A percentile compares a stretch with the other conserved stretches of the same genome.
phyloP scores from a whole-genome alignment of 495 filamentous ascomycete species.

The Talaromyces proteolyticus region DNA sequence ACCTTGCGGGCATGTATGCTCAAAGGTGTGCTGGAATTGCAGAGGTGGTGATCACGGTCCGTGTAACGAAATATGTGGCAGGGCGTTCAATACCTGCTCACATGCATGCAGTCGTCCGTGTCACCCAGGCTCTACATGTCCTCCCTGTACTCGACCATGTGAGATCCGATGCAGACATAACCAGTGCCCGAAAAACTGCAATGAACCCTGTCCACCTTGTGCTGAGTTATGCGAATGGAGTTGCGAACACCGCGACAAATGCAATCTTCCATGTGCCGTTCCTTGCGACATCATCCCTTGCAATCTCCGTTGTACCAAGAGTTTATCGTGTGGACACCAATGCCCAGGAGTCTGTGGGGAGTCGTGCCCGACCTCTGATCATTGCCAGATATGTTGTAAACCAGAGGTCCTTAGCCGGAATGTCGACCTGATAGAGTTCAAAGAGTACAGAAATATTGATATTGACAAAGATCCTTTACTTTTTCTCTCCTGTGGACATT shows the following conservation, averaged over 20 bases:
- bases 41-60: constrained; percentile 24
- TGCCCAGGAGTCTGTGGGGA: constrained; percentile 61
- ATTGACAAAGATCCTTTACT: constrained; percentile 48
- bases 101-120: constrained; percentile 46
- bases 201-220: constrained; percentile 57
- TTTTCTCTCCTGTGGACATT: constrained; percentile 56
- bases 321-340: constrained; percentile 55
- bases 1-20: constrained; percentile 31
- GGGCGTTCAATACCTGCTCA: constrained; percentile 41
- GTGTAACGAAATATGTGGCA: constrained; percentile 40
- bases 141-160: constrained; percentile 47
- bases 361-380: constrained; percentile 40
- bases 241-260: constrained; percentile 44
- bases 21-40: constrained; percentile 38
- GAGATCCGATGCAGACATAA: constrained; percentile 49
- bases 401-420: constrained; percentile 10
- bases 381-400: constrained; percentile 47
- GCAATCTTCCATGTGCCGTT: constrained; percentile 53
- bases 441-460: constrained; percentile 46
- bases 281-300: constrained; percentile 56
- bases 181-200: constrained; percentile 45
- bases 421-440: constrained; percentile 46
- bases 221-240: constrained; percentile 46
- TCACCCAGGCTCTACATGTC: constrained; percentile 40
- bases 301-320: constrained; percentile 46